Evolutionary conservation across 257 asterid genomes (phyloP).

Genomic region (Solanum chaucha): DNA sequence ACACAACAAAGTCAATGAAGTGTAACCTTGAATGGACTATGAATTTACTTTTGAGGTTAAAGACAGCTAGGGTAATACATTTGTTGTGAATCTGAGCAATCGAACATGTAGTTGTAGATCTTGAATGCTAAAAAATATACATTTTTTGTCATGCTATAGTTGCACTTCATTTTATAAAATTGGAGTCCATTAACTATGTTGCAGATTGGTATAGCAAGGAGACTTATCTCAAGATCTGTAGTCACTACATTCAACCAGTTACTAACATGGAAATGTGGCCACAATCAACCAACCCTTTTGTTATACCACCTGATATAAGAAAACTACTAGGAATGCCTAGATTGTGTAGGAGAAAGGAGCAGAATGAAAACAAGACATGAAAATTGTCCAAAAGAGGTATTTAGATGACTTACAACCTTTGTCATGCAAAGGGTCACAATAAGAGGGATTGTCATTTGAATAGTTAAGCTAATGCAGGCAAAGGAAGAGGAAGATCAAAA

Average conservation of each 20-base stretch:
- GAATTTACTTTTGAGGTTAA: neutral
- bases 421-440: neutral
- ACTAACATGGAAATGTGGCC: neutral
- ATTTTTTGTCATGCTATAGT: neutral
- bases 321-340: neutral
- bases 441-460: neutral
- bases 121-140: neutral
- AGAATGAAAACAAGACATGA: neutral
- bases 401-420: neutral
- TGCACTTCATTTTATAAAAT: neutral
- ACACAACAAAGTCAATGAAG: neutral
- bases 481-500: neutral
- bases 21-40: neutral
- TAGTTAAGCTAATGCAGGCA: neutral
- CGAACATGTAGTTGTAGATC: neutral
- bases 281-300: neutral
- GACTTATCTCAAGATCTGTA: neutral
- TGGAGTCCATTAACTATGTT: neutral
- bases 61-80: neutral
- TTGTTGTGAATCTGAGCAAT: neutral
- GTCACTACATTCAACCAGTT: neutral
- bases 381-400: neutral
- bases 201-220: neutral
- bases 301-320: neutral
- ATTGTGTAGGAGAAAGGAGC: neutral